Evolutionary conservation across 805 yeast species (phyloP).

Genomic region (Kazachstania viticola): DNA sequence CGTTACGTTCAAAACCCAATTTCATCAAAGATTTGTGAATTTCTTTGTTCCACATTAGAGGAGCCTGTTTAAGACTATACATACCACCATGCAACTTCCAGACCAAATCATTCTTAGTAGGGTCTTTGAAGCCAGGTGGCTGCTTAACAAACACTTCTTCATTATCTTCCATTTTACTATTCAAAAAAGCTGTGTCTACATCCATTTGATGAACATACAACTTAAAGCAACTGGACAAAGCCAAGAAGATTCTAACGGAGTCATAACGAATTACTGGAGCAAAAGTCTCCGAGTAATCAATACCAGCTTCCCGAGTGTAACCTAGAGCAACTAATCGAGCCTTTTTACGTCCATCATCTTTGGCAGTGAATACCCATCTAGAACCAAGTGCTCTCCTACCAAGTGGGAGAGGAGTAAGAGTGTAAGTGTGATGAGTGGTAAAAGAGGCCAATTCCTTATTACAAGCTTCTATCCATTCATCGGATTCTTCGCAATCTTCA

Average conservation of each 20-base stretch:
- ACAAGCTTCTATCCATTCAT: slow-evolving; percentile 3
- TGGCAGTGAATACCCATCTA: slow-evolving; percentile 13
- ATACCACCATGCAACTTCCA: slow-evolving; percentile 3
- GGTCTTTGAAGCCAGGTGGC: slow-evolving; percentile 1
- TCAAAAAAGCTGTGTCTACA: slow-evolving; percentile 9
- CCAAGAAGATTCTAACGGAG: slow-evolving; percentile 3
- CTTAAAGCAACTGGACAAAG: neutral
- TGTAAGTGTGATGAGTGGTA: slow-evolving; percentile 3
- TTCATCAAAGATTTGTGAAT: slow-evolving; percentile 19
- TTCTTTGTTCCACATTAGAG: slow-evolving; percentile 22
- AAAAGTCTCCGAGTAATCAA: slow-evolving; percentile 17
- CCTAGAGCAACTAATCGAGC: slow-evolving; percentile 21
- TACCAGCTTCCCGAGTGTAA: slow-evolving; percentile 12
- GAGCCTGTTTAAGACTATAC: slow-evolving; percentile 5
- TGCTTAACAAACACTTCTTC: neutral
- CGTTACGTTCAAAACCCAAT: slow-evolving; percentile 10
- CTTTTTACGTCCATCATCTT: slow-evolving; percentile 7
- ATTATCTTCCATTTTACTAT: neutral
- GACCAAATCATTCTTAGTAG: neutral
- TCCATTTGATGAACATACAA: slow-evolving; percentile 11
- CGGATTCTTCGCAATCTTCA: neutral
- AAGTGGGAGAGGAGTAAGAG: slow-evolving; percentile 1
- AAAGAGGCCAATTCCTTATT: slow-evolving; percentile 2
- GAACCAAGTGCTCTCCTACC: slow-evolving; percentile 5
- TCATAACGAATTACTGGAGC: slow-evolving; percentile 19